Base-by-base conservation (phyloP, 2,329 filamentous ascomycete species). In the Claviceps monticola region DNA sequence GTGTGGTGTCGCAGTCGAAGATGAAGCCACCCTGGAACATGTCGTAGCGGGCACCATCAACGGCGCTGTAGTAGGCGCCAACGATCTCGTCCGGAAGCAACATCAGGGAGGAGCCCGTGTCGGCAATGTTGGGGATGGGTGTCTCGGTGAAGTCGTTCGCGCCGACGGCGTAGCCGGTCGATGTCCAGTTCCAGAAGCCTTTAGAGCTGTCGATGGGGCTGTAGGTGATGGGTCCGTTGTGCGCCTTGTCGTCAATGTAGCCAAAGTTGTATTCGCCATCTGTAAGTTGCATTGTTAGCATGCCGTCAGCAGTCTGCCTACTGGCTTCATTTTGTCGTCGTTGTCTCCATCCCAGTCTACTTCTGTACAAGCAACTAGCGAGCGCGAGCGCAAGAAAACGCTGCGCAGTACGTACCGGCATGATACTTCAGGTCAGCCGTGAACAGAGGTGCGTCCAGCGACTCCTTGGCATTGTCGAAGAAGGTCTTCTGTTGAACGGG, bases 181-280 rank as follows among this genome's bases (percentile, higher is more conserved):
- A 55, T 13, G 56, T 59, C 46, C 59, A 62, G 26, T 46, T 48
- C 84, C 85, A 89, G 70, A 82, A 87, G 9, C 84, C 85, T 23
- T 72, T 67, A 16, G 72, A 73, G 26, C 71, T 73, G 61, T 86
- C 77, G 55, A 88, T 73, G 9, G 75, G 69, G 19, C 81, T 71
- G 62, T 81, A 87, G 21, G 73, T 66, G 59, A 90, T 74, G 4
- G 73, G 59, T 37, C 84, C 85, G 2, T 64, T 71, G 64, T 84
- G 85, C 59, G 85, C 80, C 52, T 68, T 68, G 1, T 60, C 62
- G 62, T 90, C 83, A 59, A 90, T 81, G 58, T 66, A 74, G 54
- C 86, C 86, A 60, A 90, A 90, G 61, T 88, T 82, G 68, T 88
- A 90, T 34, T 76, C 74, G 46, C 85, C 85, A 2, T 72, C 71